Conservation (phyloP, 129 eudicot species). For the Escallonia herrerae region DNA sequence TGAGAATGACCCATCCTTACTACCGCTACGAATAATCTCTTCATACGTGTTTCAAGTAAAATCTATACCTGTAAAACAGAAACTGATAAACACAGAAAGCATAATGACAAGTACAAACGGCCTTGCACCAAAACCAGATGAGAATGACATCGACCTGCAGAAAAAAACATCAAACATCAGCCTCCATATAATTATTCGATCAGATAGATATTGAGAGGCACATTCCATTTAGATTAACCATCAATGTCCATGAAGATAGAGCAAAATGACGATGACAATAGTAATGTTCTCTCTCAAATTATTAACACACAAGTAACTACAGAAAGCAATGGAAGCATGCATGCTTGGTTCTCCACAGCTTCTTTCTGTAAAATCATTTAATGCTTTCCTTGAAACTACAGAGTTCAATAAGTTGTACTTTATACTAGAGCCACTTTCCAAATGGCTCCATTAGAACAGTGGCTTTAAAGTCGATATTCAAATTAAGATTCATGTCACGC, state of each 20-base stretch:
- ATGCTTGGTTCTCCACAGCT: no score
- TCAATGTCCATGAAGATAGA: background rate
- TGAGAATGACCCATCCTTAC: no score
- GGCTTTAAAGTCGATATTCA: no score
- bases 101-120: conserved; percentile 20
- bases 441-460: no score
- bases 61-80: background rate
- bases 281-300: background rate
- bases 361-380: no score
- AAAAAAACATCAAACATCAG: conserved; percentile 3
- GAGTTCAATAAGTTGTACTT: no score
- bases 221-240: background rate
- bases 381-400: no score
- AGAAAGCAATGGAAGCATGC: no score
- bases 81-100: conserved; percentile 26
- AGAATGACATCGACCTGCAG: conserved; percentile 31
- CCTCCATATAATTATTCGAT: background rate
- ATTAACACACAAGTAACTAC: no score
- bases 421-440: no score
- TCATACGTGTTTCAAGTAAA: background rate
- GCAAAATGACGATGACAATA: background rate
- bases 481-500: no score
- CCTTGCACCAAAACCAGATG: conserved; percentile 19
- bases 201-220: background rate
- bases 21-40: no score